Evolutionary conservation across 2,329 filamentous ascomycete species (phyloP).

Genomic region (Dactylellina sp.): DNA sequence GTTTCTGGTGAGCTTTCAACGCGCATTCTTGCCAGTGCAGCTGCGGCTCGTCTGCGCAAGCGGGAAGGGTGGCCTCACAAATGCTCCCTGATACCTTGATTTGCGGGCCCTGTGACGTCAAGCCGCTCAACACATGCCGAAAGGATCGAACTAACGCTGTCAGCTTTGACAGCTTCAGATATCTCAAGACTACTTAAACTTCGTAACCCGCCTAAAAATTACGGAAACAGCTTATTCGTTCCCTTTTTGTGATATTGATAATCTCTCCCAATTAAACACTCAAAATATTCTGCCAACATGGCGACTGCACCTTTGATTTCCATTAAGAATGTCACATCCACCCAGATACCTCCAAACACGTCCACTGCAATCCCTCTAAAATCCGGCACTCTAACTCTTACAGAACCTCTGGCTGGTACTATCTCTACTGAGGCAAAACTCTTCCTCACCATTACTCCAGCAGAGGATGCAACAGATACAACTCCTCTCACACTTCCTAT

Average conservation of each 20-base stretch:
- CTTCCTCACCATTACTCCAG: constrained; percentile 45
- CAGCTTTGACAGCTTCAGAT: too few relatives aligned
- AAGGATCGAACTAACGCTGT: not conserved
- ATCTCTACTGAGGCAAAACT: constrained; percentile 46
- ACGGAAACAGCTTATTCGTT: not conserved
- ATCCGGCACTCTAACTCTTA: constrained; percentile 47
- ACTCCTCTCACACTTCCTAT: constrained; percentile 44
- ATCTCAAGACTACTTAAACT: not conserved
- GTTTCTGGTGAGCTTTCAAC: not conserved
- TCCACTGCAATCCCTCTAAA: constrained; percentile 38
- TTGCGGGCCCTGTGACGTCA: constrained; percentile 26
- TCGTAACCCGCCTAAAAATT: not conserved
- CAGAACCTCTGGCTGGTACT: constrained; percentile 34
- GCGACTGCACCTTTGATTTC: constrained; percentile 51
- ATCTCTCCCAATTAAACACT: not conserved
- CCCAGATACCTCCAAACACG: constrained; percentile 31
- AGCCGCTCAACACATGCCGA: constrained; percentile 11
- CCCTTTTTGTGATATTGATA: too few relatives aligned
- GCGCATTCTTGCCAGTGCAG: constrained; percentile 7
- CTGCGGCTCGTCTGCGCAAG: constrained; percentile 30
- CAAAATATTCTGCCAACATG: constrained; percentile 19
- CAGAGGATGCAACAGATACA: constrained; percentile 15
- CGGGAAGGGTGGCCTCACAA: constrained; percentile 16
- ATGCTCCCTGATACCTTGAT: constrained; percentile 29
- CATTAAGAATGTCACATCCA: constrained; percentile 46